Base-by-base conservation (phyloP, 2,329 filamentous ascomycete species). In the Ophiognomonia clavigignenti-juglandacearum region DNA sequence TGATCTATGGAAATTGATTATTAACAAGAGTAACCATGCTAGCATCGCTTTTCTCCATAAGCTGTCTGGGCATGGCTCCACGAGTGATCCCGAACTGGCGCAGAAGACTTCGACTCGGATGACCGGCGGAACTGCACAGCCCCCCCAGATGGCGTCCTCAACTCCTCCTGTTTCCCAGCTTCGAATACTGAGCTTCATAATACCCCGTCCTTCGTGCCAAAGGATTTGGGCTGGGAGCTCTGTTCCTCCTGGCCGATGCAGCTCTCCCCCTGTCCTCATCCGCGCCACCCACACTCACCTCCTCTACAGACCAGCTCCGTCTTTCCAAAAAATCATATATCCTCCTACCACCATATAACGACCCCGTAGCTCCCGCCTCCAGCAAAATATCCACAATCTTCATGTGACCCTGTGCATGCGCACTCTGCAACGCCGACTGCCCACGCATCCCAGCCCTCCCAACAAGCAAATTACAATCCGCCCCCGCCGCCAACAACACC, bases 401-500 rank as follows among this genome's bases (percentile, higher is more conserved):
- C 24, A 8, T 44, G 16, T 27, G 23, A 13, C 51, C 48, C n/a
- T 41, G 35, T 7, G 37, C 38, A 16, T 43, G 23, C 4, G 50
- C 50, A 38, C 40, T 46, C 23, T 55, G 52, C 18, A 47, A 16
- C 1, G 54, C 46, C 9, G 48, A 54, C 45, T 50, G 48, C 6
- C 45, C 27, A 9, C 48, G 48, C 19, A 23, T 27, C n/a, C 45
- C 45, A 13, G 45, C 50, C 24, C 29, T 20, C 11, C 45, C 45
- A 10, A 48, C 47, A 1, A 23, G 9, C 5, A 23, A 22, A 24
- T 52, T 45, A 3, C 24, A 13, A 11, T 52, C 34, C 4, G 54
- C 56, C 2, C 52, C 52, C 2, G 49, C 51, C 11, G 38, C 48
- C 5, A 57, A 35, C 31, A 57, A 44, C 5, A 20, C 35, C 20